Evolutionary conservation across 1,284 basidiomycete species (phyloP), one percentile per base, ranked within the genome.

Genomic region (Trametes hirsuta): DNA sequence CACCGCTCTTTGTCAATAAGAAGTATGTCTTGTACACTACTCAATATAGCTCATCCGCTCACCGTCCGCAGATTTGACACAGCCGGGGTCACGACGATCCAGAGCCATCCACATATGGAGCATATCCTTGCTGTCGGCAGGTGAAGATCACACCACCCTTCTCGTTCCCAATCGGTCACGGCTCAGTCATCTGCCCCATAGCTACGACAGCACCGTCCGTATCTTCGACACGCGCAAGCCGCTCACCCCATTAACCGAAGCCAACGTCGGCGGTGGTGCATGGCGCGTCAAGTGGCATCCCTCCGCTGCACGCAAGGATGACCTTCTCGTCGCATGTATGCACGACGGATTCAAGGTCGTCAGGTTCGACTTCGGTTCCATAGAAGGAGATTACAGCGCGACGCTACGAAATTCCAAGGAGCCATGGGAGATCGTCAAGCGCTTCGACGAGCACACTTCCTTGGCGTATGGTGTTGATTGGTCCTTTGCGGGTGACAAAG

Each of bases 241-340:
- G 1, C 71, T 79, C 1, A 71, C 72, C 0, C 86, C 94, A 0
- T 62, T 98, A 3, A 73, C 76, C 0, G 77, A 84, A 42, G 82
- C 84, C 15, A 82, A 90, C 53, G 87, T 95, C 0, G 94, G 94
- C 1, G 97, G 97, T 2, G 97, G 97, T 2, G 91, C 90, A 11
- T 99, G 97, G 97, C 84, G 97, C 15, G 86, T 95, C 50, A 97
- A 97, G 73, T 99, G 96, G 94, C 95, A 98, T 73, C 94, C 95
- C 0, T 82, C 80, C 1, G 63, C 80, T 1, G 63, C 69, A 3
- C 83, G 89, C 40, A 81, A 79, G 61, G 70, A 81, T 24, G 90
- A 95, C 67, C 79, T 99, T 1, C 81, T 98, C 30, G 86, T 95
- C 10, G 97, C 95, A 0, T 94, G 93, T 71, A 99, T 99, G 97